Conservation (phyloP, 495 filamentous ascomycete species). For the Massariosphaeria phaeospora region DNA sequence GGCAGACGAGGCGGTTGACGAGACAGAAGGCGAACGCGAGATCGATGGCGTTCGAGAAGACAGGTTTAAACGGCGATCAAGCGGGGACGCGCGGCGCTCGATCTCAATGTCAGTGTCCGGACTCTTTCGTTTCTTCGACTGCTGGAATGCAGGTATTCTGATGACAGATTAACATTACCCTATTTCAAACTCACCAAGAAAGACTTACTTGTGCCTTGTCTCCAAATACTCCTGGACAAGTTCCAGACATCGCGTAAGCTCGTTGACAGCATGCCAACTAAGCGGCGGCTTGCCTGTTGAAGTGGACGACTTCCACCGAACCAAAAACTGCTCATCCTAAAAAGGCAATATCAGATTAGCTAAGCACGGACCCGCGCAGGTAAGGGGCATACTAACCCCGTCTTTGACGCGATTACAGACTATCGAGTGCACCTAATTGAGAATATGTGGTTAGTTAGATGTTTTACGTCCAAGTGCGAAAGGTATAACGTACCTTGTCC, state of each 20-base stretch:
- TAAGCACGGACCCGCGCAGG: slow-evolving; percentile 1
- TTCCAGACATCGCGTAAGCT: slow-evolving; percentile 34
- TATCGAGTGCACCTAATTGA: slow-evolving; percentile 20
- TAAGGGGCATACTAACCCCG: slow-evolving; percentile 11
- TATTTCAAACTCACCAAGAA: no score
- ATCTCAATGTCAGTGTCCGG: slow-evolving; percentile 22
- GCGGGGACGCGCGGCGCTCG: slow-evolving; percentile 22
- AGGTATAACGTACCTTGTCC: slow-evolving; percentile 11
- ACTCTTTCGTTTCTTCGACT: slow-evolving; percentile 36
- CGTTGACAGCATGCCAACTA: slow-evolving; percentile 38
- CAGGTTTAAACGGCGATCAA: slow-evolving; percentile 1
- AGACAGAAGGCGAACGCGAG: slow-evolving; percentile 8
- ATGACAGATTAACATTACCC: no score
- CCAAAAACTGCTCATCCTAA: slow-evolving; percentile 39
- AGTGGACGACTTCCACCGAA: slow-evolving; percentile 34
- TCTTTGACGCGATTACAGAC: slow-evolving; percentile 20
- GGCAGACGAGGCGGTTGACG: neutral
- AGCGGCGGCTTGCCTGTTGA: slow-evolving; percentile 14
- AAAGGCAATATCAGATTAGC: slow-evolving; percentile 17
- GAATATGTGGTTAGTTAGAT: slow-evolving; percentile 1
- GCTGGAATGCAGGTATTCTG: no score
- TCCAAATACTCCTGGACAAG: slow-evolving; percentile 40
- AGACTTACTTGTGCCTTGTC: slow-evolving; percentile 10
- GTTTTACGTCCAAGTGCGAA: neutral
- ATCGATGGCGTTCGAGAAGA: slow-evolving; percentile 11